Evolutionary conservation across 345 rosid species (phyloP).

Genomic region (Moringa oleifera): DNA sequence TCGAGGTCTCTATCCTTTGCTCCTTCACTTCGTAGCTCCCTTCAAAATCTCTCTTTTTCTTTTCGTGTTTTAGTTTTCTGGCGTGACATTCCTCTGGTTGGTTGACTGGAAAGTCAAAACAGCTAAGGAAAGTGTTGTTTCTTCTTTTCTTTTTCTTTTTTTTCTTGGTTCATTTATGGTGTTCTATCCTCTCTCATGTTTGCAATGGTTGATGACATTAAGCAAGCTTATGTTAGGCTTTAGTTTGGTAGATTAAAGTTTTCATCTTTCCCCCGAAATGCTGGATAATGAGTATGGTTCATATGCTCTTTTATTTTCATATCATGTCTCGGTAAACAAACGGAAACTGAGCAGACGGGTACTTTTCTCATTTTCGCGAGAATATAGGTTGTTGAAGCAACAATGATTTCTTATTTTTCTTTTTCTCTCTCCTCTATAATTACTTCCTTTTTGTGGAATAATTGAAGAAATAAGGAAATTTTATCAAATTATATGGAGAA

Average conservation of each 20-base stretch:
- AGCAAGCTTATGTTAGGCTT: background rate
- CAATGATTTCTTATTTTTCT: constrained; percentile 17
- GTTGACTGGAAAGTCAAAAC: constrained; percentile 26
- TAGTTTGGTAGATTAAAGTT: background rate
- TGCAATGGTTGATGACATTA: background rate
- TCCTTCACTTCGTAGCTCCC: background rate
- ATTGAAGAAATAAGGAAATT: constrained; percentile 11
- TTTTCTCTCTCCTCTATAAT: constrained; percentile 24
- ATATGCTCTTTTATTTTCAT: background rate
- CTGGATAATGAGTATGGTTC: background rate
- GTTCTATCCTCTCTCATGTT: background rate
- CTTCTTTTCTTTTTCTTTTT: constrained; percentile 5
- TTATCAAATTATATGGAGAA: background rate
- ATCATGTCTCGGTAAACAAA: constrained; percentile 8
- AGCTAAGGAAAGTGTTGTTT: background rate
- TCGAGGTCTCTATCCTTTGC: constrained; percentile 38
- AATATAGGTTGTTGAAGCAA: constrained; percentile 10
- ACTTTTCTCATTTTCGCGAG: constrained; percentile 13
- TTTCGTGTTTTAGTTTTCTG: background rate
- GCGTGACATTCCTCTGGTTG: constrained; percentile 12
- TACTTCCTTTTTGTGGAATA: constrained; percentile 16
- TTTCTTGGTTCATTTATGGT: too few species aligned
- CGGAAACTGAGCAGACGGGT: constrained; percentile 20
- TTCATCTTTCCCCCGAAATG: background rate
- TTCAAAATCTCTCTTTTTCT: background rate